These are phyloP conservation scores for Triticum timopheevii DNA, from an alignment of 176 grass and related monocot species.

Conservation along the genomic window DNA sequence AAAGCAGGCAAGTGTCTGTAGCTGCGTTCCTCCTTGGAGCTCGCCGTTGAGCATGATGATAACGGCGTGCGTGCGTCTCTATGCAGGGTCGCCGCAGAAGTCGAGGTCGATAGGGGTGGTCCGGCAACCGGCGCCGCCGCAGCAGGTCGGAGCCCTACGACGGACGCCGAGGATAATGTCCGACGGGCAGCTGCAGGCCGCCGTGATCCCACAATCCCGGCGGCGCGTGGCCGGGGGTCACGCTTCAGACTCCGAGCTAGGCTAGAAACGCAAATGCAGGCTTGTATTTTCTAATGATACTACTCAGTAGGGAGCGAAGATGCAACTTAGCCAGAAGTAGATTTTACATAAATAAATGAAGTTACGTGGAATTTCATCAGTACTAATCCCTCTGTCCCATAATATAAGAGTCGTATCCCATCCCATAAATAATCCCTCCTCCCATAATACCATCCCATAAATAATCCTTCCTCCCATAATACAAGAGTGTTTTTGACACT, in stretches of 20 bases:
- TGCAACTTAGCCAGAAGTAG: neutral
- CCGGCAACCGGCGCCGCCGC: constrained; percentile 23
- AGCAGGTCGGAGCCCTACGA: neutral
- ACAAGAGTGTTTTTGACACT: too few species aligned
- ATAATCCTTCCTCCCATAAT: too few species aligned
- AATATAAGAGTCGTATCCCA: too few species aligned
- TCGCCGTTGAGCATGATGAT: neutral
- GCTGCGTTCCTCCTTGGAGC: neutral
- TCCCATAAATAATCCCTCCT: too few species aligned
- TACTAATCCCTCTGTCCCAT: too few species aligned
- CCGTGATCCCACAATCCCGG: constrained; percentile 14
- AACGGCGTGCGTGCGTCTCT: neutral
- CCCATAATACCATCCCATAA: too few species aligned
- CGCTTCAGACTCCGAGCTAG: constrained; percentile 64
- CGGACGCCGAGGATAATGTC: constrained; percentile 55
- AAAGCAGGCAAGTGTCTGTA: constrained; percentile 51
- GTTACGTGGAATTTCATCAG: neutral
- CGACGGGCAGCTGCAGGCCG: constrained; percentile 33
- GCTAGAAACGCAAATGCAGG: constrained; percentile 8
- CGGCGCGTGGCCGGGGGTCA: constrained; percentile 24
- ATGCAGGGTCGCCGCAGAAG: constrained; percentile 37
- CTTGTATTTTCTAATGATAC: neutral
- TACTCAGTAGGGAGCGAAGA: neutral
- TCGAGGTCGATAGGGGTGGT: constrained; percentile 37
- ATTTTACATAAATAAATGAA: neutral